These are phyloP conservation scores for Beauveria brongniartii DNA, from an alignment of 2,329 filamentous ascomycete genomes.

Conservation along the genomic window DNA sequence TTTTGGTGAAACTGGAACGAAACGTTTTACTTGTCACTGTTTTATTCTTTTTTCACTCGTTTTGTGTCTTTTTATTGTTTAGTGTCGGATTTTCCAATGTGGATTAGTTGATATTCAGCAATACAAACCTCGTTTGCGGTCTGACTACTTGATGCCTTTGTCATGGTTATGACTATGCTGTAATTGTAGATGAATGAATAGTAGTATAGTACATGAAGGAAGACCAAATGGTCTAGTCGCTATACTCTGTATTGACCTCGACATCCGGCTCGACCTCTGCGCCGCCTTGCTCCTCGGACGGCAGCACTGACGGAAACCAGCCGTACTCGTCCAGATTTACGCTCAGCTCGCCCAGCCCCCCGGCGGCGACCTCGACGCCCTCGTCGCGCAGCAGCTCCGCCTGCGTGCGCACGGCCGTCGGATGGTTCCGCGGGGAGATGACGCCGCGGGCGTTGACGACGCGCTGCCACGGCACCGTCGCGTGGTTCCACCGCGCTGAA, in stretches of 20 bases:
- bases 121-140: slow-evolving; percentile 1
- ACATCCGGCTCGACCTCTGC: not conserved
- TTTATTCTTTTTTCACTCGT: slow-evolving; percentile 15
- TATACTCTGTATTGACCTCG: not conserved
- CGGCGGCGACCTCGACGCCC: slow-evolving; percentile 41
- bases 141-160: not conserved
- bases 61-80: slow-evolving; percentile 17
- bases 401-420: slow-evolving; percentile 40
- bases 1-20: slow-evolving; percentile 11
- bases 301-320: slow-evolving; percentile 46
- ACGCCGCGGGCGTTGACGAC: slow-evolving; percentile 81
- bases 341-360: slow-evolving; percentile 41
- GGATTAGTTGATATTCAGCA: slow-evolving; percentile 4
- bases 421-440: slow-evolving; percentile 66
- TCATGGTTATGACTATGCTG: not conserved
- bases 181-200: not conserved
- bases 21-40: not conserved
- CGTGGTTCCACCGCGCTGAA: slow-evolving; percentile 53
- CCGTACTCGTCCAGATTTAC: slow-evolving; percentile 45
- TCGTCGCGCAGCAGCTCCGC: slow-evolving; percentile 42
- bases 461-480: slow-evolving; percentile 88
- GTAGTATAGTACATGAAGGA: too few relatives aligned
- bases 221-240: not conserved
- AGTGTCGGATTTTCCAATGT: slow-evolving; percentile 8
- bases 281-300: slow-evolving; percentile 29